Percentiles rank a stretch among this genome's conserved stretches.
phyloP scores from a whole-genome alignment of 2,329 filamentous ascomycete species.

The Botryosphaeria agaves region DNA sequence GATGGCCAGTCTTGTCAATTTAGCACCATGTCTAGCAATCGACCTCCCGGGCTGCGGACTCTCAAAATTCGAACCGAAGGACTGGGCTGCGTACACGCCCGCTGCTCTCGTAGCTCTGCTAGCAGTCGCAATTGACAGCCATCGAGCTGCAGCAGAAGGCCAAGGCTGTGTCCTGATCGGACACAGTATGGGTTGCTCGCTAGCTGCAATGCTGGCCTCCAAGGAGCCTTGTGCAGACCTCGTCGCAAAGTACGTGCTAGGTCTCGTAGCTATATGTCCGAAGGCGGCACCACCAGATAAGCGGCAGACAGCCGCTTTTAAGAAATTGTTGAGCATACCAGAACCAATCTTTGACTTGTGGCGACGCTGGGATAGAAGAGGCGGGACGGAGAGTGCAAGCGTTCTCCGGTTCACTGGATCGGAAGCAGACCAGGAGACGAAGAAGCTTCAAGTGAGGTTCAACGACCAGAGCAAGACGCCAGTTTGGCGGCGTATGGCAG shows the following conservation, averaged over 20 bases:
- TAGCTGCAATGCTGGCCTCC: slow-evolving; percentile 56
- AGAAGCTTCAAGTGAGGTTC: slow-evolving; percentile 51
- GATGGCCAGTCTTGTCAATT: slow-evolving; percentile 62
- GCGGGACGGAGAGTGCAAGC: slow-evolving; percentile 61
- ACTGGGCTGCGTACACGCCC: slow-evolving; percentile 65
- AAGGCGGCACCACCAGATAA: slow-evolving; percentile 44
- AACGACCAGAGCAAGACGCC: slow-evolving; percentile 72
- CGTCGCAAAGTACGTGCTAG: slow-evolving; percentile 49
- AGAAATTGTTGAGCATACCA: slow-evolving; percentile 47
- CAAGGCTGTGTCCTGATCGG: slow-evolving; percentile 69
- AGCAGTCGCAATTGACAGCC: slow-evolving; percentile 53
- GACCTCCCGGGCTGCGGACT: slow-evolving; percentile 83
- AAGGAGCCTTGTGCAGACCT: slow-evolving; percentile 33
- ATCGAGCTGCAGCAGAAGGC: slow-evolving; percentile 44
- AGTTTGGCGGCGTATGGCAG: slow-evolving; percentile 69
- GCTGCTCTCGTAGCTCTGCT: slow-evolving; percentile 62
- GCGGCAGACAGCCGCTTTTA: slow-evolving; percentile 19
- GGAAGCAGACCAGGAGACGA: slow-evolving; percentile 46
- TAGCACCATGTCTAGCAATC: slow-evolving; percentile 71
- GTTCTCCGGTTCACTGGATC: slow-evolving; percentile 61
- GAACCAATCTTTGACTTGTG: slow-evolving; percentile 57
- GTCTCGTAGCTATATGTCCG: slow-evolving; percentile 70
- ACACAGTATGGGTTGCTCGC: slow-evolving; percentile 78
- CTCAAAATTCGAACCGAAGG: slow-evolving; percentile 52
- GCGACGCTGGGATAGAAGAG: slow-evolving; percentile 60